Base-by-base conservation (phyloP, 106 monocot genomes). In the Gastrodia elata region DNA sequence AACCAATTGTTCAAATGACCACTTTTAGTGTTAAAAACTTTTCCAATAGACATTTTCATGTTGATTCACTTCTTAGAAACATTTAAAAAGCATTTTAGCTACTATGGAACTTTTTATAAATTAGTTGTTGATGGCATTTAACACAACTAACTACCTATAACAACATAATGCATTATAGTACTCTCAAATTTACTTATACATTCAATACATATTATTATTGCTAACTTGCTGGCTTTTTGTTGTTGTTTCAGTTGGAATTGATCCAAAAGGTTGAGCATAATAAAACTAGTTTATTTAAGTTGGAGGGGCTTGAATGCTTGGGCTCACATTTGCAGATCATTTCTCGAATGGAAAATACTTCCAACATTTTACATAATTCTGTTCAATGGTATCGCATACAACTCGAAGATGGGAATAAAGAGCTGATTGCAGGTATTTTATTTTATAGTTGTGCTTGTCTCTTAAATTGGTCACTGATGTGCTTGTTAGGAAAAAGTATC, bases 381-480 rank as follows among this genome's bases (percentile, higher is more conserved):
- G 78, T 91, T 72, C 88, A 87, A 33, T 94, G 94, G 94, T 94
- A 83, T 43, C 91, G 89, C 28, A 32, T 91, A 32, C 72, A 70
- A 15, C 73, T 77, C 71, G 83, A 82, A 68, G 88, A 73, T 64
- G 85, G 64, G 65, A 89, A 87, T 70, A 94, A 84, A 83, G 87
- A 87, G 67, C 25, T 86, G 57, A 89, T 95, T 64, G 80, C 81
- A 84, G 91, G 94, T 94, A 83, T 76, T 75, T 4, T 68, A 64
- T 13, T 2, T 74, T 26, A 9, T 73, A 37, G 27, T 61, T 61
- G 28, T n/a, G n/a, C 61, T 61, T 61, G 13, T 61, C 6, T 4
- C 14, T 61, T 61, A 61, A 61, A 32, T 4, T 58, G 11, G 6
- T 6, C 25, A 26, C 27, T 58, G 58, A 11, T 9, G 7, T n/a